A percentile compares a stretch with the other conserved stretches of the same genome.
phyloP scores from a whole-genome alignment of 169 alveolate species.

The Cryptosporidium baileyi region DNA sequence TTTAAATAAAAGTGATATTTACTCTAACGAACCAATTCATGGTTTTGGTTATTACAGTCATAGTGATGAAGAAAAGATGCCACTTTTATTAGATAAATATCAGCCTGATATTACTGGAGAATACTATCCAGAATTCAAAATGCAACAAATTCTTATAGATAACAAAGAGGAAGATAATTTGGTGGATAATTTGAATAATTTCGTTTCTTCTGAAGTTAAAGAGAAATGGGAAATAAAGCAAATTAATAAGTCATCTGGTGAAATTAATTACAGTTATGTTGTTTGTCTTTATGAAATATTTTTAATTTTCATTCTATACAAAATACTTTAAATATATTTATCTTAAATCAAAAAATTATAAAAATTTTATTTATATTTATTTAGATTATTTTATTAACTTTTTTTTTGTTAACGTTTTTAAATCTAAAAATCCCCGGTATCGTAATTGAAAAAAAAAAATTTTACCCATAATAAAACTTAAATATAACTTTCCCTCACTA shows the following conservation, averaged over 20 bases:
- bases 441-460: too few species aligned
- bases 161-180: background rate
- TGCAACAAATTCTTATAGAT: constrained; percentile 6
- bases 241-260: background rate
- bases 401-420: too few species aligned
- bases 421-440: too few species aligned
- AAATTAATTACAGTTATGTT: too few species aligned
- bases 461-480: too few species aligned
- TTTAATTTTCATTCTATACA: too few species aligned
- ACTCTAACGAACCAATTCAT: background rate
- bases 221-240: background rate
- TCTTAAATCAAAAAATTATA: too few species aligned
- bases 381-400: too few species aligned
- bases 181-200: background rate
- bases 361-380: too few species aligned
- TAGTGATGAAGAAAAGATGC: background rate
- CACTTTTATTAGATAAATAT: constrained; percentile 57
- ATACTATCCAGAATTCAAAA: constrained; percentile 49
- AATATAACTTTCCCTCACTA: too few species aligned
- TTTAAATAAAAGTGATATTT: background rate
- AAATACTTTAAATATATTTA: too few species aligned
- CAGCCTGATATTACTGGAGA: constrained; percentile 51
- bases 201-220: background rate
- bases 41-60: background rate
- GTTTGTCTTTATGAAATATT: too few species aligned